Evolutionary conservation across 768 basidiomycete genomes (phyloP), one percentile per base, ranked within the genome.

Genomic region (Boletus huronensis): DNA sequence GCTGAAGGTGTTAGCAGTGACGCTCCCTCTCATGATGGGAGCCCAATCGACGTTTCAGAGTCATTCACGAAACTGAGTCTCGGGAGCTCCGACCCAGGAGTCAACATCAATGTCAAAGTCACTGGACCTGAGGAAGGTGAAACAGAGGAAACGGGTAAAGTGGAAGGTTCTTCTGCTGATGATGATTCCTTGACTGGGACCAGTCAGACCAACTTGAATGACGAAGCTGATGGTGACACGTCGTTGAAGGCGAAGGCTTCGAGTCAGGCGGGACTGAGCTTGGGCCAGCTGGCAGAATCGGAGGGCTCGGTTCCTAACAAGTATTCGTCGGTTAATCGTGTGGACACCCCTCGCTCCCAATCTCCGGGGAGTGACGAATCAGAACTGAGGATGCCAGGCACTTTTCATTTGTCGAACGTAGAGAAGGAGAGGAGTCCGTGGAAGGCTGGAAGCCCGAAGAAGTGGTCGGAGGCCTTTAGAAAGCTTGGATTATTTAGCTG

Each of bases 371-470:
- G 72, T 36, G 64, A 70, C 26, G 72, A 74, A 26, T 53, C 66
- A 21, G 72, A 74, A 34, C 57, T 73, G 52, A 62, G 48, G 50
- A 83, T 84, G 69, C 83, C 83, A 2, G 82, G 83, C 10, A 78
- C 79, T 29, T 82, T 83, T 57, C 72, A 76, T 53, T 38, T 67
- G 7, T 53, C 65, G 26, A 42, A 44, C 34, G 41, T 7, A 16
- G 59, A 61, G 38, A 43, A 39, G 52, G 53, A 53, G 25, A 26
- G 28, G 19, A 19, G 2, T 16, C 53, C 16, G 9, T 34, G 51
- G 36, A 7, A n/a, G n/a, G n/a, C 32, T 11, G 50, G 26, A 3
- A 46, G 35, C 31, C 56, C 57, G 29, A 58, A 28, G 35, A 58
- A 29, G 25, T 71, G 65, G 70, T 43, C 53, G 3, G 61, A 60